These are phyloP conservation scores for Chaetomiaceae sp. DNA, from an alignment of 2,329 filamentous ascomycete genomes.

Conservation along the genomic window DNA sequence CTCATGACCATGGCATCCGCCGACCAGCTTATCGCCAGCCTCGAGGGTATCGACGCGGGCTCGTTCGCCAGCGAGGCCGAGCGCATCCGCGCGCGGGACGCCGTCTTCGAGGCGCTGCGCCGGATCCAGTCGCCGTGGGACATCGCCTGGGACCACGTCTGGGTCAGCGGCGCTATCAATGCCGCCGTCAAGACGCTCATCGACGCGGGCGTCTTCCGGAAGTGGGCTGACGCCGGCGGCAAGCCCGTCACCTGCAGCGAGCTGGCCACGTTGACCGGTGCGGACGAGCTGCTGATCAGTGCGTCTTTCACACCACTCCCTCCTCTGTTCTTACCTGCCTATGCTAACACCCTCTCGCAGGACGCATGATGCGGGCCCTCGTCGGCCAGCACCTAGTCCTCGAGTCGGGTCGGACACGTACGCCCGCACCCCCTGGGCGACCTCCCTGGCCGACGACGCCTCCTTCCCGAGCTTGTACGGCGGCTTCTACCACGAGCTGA, in stretches of 20 bases:
- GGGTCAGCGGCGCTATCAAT: constrained; percentile 30
- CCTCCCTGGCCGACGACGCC: constrained; percentile 11
- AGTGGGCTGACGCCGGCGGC: constrained; percentile 30
- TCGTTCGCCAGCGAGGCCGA: constrained; percentile 32
- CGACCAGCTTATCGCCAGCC: constrained; percentile 23
- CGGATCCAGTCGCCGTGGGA: constrained; percentile 35
- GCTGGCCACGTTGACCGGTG: constrained; percentile 30
- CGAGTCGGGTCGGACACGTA: constrained; percentile 32
- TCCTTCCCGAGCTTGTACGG: constrained; percentile 29
- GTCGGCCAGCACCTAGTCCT: constrained; percentile 31
- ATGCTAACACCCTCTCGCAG: constrained; percentile 16
- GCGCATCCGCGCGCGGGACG: constrained; percentile 29
- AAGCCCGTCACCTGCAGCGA: constrained; percentile 27
- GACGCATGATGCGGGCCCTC: constrained; percentile 32
- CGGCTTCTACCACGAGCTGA: constrained; percentile 30
- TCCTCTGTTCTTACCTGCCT: not conserved
- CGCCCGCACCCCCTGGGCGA: constrained; percentile 28
- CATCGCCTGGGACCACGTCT: constrained; percentile 34
- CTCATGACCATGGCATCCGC: constrained; percentile 21
- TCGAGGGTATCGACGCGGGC: constrained; percentile 24
- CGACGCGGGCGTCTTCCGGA: constrained; percentile 32
- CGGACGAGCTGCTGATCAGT: constrained; percentile 30
- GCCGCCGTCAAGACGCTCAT: constrained; percentile 34
- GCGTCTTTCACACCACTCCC: not conserved
- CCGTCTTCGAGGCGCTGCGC: constrained; percentile 27